A percentile compares a stretch with the other conserved stretches of the same genome.
Evolutionary conservation across 371 early-diverging fungal genomes (phyloP).

Genomic region (Syncephalastrum sp.): DNA sequence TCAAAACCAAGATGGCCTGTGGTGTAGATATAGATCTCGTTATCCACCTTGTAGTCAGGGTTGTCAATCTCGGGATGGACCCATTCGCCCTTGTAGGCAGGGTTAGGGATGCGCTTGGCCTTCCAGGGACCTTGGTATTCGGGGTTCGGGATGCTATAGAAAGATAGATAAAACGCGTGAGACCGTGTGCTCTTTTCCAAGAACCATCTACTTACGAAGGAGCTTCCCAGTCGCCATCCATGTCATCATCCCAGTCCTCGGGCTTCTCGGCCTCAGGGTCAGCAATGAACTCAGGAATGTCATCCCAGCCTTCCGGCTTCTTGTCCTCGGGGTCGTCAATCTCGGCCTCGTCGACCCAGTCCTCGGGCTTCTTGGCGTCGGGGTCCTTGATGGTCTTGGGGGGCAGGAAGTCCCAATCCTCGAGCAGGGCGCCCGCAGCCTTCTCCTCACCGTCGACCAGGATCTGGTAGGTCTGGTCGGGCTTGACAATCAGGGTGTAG

Average conservation of each 20-base stretch:
- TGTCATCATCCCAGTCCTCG: slow-evolving; percentile 91
- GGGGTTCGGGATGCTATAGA: slow-evolving; percentile 73
- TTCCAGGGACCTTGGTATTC: slow-evolving; percentile 83
- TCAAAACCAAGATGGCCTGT: slow-evolving; percentile 91
- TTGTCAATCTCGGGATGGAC: slow-evolving; percentile 86
- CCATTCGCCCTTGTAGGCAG: slow-evolving; percentile 95
- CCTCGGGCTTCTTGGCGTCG: slow-evolving; percentile 86
- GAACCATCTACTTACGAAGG: slow-evolving; percentile 50
- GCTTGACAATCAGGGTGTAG: slow-evolving; percentile 89
- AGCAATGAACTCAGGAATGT: slow-evolving; percentile 75
- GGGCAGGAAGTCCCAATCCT: slow-evolving; percentile 85
- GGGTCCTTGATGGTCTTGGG: slow-evolving; percentile 95
- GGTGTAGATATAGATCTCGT: slow-evolving; percentile 75
- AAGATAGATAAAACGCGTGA: slow-evolving; percentile 65
- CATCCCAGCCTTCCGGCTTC: slow-evolving; percentile 89
- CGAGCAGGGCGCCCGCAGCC: slow-evolving; percentile 72
- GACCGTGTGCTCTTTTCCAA: neutral
- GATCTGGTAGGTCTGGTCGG: slow-evolving; percentile 88
- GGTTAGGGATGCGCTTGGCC: slow-evolving; percentile 88
- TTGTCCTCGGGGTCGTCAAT: slow-evolving; percentile 84
- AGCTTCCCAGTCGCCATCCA: slow-evolving; percentile 88
- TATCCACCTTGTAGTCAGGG: slow-evolving; percentile 89
- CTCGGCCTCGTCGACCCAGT: slow-evolving; percentile 91
- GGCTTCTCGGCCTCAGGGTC: slow-evolving; percentile 90
- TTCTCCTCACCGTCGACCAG: slow-evolving; percentile 75